A percentile compares a stretch with the other conserved stretches of the same genome.
Evolutionary conservation across 345 rosid species (phyloP).

Genomic region (Physaria fendleri): DNA sequence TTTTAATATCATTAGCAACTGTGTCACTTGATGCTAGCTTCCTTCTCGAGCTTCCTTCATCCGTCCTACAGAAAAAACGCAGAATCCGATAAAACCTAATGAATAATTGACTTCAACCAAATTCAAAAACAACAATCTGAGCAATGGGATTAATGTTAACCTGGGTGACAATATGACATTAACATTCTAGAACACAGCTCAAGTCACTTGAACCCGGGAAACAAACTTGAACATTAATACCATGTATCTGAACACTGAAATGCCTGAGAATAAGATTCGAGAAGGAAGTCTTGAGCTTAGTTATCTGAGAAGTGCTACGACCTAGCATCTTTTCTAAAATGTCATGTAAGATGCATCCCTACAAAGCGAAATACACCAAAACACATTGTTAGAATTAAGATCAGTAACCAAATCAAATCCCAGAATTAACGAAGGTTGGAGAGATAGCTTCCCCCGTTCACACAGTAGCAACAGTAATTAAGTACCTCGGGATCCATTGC

Average conservation of each 20-base stretch:
- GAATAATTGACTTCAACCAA: neutral
- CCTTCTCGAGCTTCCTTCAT: slow-evolving; percentile 35
- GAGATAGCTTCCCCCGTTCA: neutral
- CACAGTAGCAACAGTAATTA: neutral
- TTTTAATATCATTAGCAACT: slow-evolving; percentile 37
- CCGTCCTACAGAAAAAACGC: slow-evolving; percentile 19
- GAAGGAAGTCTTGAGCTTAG: slow-evolving; percentile 41
- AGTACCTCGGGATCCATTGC: slow-evolving; percentile 76
- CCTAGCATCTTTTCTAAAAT: slow-evolving; percentile 46
- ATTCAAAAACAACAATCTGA: slow-evolving; percentile 2
- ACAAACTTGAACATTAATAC: slow-evolving; percentile 40
- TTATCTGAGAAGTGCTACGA: slow-evolving; percentile 31
- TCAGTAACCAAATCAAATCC: neutral
- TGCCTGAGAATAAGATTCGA: slow-evolving; percentile 60
- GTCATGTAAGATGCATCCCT: slow-evolving; percentile 71
- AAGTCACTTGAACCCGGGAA: slow-evolving; percentile 44
- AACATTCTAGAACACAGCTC: slow-evolving; percentile 37
- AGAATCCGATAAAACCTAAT: slow-evolving; percentile 1
- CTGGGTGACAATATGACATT: slow-evolving; percentile 42
- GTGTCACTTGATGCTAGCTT: slow-evolving; percentile 22
- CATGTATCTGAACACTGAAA: slow-evolving; percentile 41
- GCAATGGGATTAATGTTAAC: slow-evolving; percentile 26
- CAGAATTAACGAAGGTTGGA: neutral
- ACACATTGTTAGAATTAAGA: neutral
- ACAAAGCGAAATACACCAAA: slow-evolving; percentile 10